phyloP scores from a whole-genome alignment of 2,329 filamentous ascomycete species.

The Trichoderma semiorbis region DNA sequence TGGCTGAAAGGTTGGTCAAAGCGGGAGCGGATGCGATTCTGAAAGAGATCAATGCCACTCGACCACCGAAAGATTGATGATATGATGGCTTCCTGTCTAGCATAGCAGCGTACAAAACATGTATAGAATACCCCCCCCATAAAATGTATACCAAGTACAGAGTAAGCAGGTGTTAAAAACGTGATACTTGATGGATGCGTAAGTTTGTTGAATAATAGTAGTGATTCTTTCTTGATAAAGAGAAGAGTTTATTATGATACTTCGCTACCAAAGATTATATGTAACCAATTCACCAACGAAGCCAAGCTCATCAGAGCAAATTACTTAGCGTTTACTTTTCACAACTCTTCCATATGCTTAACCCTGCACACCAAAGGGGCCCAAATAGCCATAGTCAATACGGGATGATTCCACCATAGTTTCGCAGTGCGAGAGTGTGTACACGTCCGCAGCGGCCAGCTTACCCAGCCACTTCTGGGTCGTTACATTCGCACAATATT shows the following conservation, averaged over 20 bases:
- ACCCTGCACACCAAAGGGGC: background rate
- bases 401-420: background rate
- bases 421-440: background rate
- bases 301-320: background rate
- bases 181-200: background rate
- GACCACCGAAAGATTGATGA: slow-evolving; percentile 8
- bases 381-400: background rate
- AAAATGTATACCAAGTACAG: background rate
- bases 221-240: background rate
- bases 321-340: background rate
- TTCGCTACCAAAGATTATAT: background rate
- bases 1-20: slow-evolving; percentile 9
- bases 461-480: background rate
- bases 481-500: background rate
- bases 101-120: background rate
- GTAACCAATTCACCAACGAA: background rate
- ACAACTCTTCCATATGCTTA: background rate
- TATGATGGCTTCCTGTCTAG: background rate
- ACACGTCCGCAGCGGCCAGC: background rate
- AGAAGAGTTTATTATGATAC: background rate
- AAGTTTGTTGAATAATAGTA: background rate
- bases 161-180: background rate
- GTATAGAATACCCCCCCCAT: background rate
- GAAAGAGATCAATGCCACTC: slow-evolving; percentile 4
- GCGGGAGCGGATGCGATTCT: slow-evolving; percentile 3